A percentile compares a stretch with the other conserved stretches of the same genome.
Evolutionary conservation across 148 eudicot genomes (phyloP).

Genomic region (Cornus florida): DNA sequence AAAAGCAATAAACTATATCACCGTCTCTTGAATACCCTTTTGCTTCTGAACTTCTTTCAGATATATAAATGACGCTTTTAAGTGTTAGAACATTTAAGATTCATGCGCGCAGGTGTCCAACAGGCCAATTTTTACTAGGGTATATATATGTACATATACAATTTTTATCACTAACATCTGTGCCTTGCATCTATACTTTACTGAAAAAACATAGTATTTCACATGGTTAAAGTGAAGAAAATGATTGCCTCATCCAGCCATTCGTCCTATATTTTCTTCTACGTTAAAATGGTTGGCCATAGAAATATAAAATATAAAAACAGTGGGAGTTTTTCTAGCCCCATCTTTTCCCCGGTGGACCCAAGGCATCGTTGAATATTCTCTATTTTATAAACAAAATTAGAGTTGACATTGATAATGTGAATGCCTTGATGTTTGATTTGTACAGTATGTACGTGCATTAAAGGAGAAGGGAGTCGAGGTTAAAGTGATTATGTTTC

Average conservation of each 20-base stretch:
- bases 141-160: background rate
- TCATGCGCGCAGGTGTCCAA: background rate
- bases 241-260: too few species aligned
- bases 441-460: constrained; percentile 71
- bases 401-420: background rate
- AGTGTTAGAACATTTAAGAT: background rate
- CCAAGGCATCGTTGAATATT: background rate
- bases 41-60: background rate
- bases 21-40: background rate
- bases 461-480: constrained; percentile 80
- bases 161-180: background rate
- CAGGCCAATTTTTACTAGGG: background rate
- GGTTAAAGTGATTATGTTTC: constrained; percentile 70
- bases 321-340: background rate
- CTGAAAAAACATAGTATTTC: background rate
- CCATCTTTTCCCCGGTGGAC: background rate
- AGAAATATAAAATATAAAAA: too few species aligned
- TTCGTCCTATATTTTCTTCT: too few species aligned
- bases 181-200: background rate
- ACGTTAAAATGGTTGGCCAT: too few species aligned
- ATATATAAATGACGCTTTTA: background rate
- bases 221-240: background rate
- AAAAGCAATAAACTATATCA: background rate
- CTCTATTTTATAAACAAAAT: background rate
- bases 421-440: constrained; percentile 7